A percentile compares a stretch with the other conserved stretches of the same genome.
Evolutionary conservation across 1,139 yeast genomes (phyloP).

Genomic region (Zygosaccharomyces pseudobailii): DNA sequence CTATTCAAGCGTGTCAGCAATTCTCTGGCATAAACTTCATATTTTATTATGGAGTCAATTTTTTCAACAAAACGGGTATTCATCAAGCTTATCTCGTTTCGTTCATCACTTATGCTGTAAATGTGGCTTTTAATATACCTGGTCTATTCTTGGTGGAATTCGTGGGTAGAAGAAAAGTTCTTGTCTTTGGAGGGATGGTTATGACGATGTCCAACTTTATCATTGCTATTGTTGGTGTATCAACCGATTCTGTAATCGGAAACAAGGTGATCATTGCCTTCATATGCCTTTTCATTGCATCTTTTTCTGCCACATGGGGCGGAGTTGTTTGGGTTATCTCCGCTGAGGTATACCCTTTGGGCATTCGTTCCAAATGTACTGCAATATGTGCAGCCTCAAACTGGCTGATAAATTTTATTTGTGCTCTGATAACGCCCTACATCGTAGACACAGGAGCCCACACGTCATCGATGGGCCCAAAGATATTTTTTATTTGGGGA

Average conservation of each 20-base stretch:
- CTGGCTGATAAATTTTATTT: conserved; percentile 76
- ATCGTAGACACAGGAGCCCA: conserved; percentile 59
- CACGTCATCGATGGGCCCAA: conserved; percentile 61
- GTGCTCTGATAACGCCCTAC: conserved; percentile 72
- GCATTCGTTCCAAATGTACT: conserved; percentile 77
- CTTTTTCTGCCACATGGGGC: conserved; percentile 86
- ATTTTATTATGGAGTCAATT: conserved; percentile 73
- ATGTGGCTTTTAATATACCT: conserved; percentile 64
- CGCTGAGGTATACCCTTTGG: conserved; percentile 74
- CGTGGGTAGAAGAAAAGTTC: conserved; percentile 58
- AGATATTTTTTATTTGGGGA: conserved; percentile 76
- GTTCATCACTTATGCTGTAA: conserved; percentile 66
- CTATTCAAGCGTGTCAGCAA: conserved; percentile 68
- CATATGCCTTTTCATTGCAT: conserved; percentile 72
- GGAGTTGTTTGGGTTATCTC: conserved; percentile 77
- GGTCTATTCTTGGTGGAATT: conserved; percentile 66
- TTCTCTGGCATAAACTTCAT: conserved; percentile 75
- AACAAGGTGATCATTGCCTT: conserved; percentile 75
- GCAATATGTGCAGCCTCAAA: conserved; percentile 72
- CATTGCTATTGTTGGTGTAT: conserved; percentile 62
- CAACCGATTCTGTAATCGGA: conserved; percentile 44
- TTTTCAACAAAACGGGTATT: conserved; percentile 60
- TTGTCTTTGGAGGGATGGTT: conserved; percentile 58
- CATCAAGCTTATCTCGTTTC: conserved; percentile 60
- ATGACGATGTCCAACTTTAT: conserved; percentile 60